These are phyloP conservation scores for Thecaphora frezii DNA, from an alignment of 1,284 basidiomycete species.

Conservation along the genomic window DNA sequence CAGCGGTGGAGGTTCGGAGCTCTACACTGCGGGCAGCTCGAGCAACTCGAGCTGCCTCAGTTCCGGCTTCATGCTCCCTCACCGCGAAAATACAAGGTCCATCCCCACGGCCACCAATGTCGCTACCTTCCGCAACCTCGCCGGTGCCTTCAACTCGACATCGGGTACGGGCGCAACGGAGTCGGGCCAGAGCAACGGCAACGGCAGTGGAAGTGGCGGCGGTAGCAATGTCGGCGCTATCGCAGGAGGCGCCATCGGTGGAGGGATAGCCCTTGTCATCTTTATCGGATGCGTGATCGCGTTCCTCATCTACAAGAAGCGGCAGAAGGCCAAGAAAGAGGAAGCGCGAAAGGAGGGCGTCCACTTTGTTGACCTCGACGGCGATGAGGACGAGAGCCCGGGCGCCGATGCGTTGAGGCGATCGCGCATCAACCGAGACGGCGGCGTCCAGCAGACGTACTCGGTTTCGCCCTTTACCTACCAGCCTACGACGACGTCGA, in stretches of 20 bases:
- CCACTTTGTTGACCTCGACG: conserved; percentile 44
- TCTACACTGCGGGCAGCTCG: conserved; percentile 26
- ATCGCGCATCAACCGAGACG: background rate
- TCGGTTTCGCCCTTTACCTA: conserved; percentile 40
- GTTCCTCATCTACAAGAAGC: conserved; percentile 33
- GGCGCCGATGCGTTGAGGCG: background rate
- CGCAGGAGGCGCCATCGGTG: conserved; percentile 46
- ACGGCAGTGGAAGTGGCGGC: conserved; percentile 1
- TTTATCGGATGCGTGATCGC: conserved; percentile 29
- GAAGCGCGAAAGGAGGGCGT: conserved; percentile 36
- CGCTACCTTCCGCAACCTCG: conserved; percentile 26
- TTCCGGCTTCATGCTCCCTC: conserved; percentile 8
- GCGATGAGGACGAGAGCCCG: conserved; percentile 28
- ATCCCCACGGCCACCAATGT: conserved; percentile 21
- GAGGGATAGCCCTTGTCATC: conserved; percentile 32
- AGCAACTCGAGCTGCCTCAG: conserved; percentile 15
- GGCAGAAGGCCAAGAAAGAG: conserved; percentile 31
- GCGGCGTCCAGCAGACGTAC: conserved; percentile 11
- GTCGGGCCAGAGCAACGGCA: background rate
- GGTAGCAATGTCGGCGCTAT: conserved; percentile 26
- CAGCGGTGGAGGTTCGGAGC: conserved; percentile 30
- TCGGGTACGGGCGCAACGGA: background rate
- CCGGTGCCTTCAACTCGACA: conserved; percentile 28
- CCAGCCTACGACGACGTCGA: conserved; percentile 7
- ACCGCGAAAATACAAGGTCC: conserved; percentile 3